A percentile compares a stretch with the other conserved stretches of the same genome.
Conservation (phyloP, 2,329 filamentous ascomycete species). For the Sporothrix schenckii region DNA sequence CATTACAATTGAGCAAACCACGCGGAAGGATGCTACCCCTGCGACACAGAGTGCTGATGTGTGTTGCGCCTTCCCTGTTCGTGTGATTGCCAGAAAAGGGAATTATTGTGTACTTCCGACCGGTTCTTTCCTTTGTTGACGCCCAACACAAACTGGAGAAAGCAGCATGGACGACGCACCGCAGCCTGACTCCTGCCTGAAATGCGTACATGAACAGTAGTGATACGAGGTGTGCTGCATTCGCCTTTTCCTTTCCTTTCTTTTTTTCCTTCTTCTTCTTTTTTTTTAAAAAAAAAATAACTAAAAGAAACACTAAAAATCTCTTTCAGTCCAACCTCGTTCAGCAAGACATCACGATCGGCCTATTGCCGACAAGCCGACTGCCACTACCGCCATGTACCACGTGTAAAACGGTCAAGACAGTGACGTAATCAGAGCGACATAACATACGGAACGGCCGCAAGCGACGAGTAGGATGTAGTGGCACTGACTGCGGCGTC, state of each 20-base stretch:
- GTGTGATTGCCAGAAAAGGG: constrained; percentile 21
- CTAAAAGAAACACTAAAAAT: too few relatives aligned
- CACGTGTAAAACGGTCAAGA: neutral
- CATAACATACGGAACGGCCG: neutral
- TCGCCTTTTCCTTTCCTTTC: neutral
- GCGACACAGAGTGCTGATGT: neutral
- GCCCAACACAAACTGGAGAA: constrained; percentile 13
- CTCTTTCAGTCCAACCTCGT: too few relatives aligned
- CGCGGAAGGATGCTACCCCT: constrained; percentile 24
- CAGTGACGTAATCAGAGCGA: constrained; percentile 1
- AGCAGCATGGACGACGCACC: constrained; percentile 16
- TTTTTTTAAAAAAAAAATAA: too few relatives aligned
- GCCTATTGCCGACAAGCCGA: constrained; percentile 3
- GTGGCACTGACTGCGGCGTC: neutral
- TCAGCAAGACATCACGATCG: constrained; percentile 12
- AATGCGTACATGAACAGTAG: neutral
- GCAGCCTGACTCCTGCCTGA: constrained; percentile 18
- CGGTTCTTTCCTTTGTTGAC: neutral
- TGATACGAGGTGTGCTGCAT: constrained; percentile 2
- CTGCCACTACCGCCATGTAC: neutral
- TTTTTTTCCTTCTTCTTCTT: too few relatives aligned
- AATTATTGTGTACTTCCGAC: neutral
- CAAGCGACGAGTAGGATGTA: constrained; percentile 8
- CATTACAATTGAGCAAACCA: neutral
- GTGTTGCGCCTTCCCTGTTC: neutral